These are phyloP conservation scores for Penicillium salamii DNA, from an alignment of 495 filamentous ascomycete genomes.

Conservation along the genomic window DNA sequence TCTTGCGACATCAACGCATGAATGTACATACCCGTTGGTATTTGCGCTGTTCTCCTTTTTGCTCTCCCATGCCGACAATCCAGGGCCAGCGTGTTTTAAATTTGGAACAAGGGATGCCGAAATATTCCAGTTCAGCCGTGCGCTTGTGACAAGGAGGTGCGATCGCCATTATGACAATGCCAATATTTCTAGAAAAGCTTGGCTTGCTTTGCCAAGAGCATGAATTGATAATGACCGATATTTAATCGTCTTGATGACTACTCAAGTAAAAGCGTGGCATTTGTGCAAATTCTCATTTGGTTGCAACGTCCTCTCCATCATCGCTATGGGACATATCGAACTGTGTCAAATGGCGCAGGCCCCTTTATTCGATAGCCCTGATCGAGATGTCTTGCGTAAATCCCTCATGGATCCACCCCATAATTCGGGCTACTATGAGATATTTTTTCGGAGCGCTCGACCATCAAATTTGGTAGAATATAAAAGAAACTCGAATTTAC, in stretches of 20 bases:
- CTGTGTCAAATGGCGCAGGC: neutral
- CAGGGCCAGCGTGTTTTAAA: neutral
- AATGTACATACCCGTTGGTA: too few relatives aligned
- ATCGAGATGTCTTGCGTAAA: constrained; percentile 5
- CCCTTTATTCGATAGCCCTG: constrained; percentile 1
- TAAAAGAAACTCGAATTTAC: neutral
- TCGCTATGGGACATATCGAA: too few relatives aligned
- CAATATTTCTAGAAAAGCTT: constrained; percentile 3
- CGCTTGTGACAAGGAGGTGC: neutral
- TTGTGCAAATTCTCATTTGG: too few relatives aligned
- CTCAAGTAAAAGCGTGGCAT: too few relatives aligned
- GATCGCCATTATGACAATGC: neutral
- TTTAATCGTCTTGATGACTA: constrained; percentile 2
- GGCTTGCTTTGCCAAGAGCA: neutral
- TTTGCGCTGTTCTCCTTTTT: too few relatives aligned
- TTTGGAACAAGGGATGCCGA: neutral
- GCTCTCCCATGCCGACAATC: neutral
- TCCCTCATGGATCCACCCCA: neutral
- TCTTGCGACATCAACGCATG: too few relatives aligned
- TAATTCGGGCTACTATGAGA: neutral
- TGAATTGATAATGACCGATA: neutral
- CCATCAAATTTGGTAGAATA: neutral
- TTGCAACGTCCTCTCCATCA: too few relatives aligned
- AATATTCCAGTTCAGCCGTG: neutral
- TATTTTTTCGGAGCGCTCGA: neutral